Percentiles rank a stretch among this genome's conserved stretches.
Evolutionary conservation across 1,284 basidiomycete species (phyloP).

Genomic region (Cryptococcus jaspeensis): DNA sequence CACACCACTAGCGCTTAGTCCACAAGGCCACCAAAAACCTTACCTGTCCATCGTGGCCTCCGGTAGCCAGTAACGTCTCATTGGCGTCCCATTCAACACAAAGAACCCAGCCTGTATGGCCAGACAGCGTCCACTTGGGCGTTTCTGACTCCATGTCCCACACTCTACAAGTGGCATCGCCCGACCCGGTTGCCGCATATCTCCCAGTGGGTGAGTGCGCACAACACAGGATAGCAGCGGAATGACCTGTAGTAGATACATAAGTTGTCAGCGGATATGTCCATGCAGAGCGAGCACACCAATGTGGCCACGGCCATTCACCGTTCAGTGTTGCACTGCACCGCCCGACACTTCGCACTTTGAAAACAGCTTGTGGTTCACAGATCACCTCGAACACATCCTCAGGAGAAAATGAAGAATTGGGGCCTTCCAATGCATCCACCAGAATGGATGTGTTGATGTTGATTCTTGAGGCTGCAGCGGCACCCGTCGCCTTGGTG

Average conservation of each 20-base stretch:
- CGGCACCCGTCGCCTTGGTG: conserved; percentile 48
- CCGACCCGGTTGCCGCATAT: conserved; percentile 89
- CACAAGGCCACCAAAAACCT: too few relatives aligned
- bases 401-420: conserved; percentile 69
- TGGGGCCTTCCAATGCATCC: conserved; percentile 61
- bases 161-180: conserved; percentile 86
- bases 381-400: conserved; percentile 83
- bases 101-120: conserved; percentile 93
- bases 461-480: conserved; percentile 64
- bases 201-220: conserved; percentile 91
- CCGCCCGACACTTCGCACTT: conserved; percentile 85
- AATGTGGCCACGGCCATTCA: too few relatives aligned
- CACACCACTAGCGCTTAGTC: too few relatives aligned
- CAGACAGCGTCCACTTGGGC: conserved; percentile 80
- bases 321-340: conserved; percentile 90
- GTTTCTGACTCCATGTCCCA: conserved; percentile 95
- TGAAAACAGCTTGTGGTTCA: conserved; percentile 93
- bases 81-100: conserved; percentile 96
- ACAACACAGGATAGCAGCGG: conserved; percentile 90
- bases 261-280: not conserved
- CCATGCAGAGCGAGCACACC: not conserved
- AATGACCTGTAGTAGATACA: conserved; percentile 65
- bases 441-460: conserved; percentile 76
- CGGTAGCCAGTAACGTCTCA: conserved; percentile 86
- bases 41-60: conserved; percentile 85